A percentile compares a stretch with the other conserved stretches of the same genome.
Evolutionary conservation across 345 rosid genomes (phyloP).

Genomic region (Garcia nutans): DNA sequence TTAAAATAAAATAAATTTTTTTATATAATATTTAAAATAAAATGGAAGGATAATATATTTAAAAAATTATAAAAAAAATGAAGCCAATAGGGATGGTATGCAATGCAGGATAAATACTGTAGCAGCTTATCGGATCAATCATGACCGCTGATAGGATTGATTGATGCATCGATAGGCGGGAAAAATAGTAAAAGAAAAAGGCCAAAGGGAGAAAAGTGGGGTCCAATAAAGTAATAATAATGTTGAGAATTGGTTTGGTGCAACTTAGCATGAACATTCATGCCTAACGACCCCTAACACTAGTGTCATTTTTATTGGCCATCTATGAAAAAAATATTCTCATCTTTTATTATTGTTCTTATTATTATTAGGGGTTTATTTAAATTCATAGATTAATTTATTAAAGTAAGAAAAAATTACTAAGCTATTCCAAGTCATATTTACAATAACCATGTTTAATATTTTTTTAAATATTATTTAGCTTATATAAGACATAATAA

Average conservation of each 20-base stretch:
- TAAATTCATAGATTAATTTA: no score
- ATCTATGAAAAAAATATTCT: no score
- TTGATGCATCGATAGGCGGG: constrained; percentile 7
- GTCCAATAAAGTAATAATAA: background rate
- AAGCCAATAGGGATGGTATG: background rate
- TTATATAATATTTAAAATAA: background rate
- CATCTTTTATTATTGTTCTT: no score
- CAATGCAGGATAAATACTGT: background rate
- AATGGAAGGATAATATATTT: no score
- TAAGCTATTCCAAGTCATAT: no score
- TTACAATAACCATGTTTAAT: no score
- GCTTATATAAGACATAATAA: no score
- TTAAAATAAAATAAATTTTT: no score
- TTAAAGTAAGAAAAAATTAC: no score
- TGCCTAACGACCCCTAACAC: background rate
- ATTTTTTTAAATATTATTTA: no score
- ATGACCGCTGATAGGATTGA: constrained; percentile 23
- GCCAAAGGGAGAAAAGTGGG: background rate
- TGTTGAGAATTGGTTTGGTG: background rate
- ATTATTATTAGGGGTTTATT: no score
- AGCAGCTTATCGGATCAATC: constrained; percentile 11
- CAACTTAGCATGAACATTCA: constrained; percentile 11
- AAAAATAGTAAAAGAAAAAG: background rate
- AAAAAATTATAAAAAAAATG: background rate
- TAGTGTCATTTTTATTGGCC: background rate